These are phyloP conservation scores for Aphanomyces stellatus DNA, from an alignment of 352 stramenopile species.

Conservation along the genomic window DNA sequence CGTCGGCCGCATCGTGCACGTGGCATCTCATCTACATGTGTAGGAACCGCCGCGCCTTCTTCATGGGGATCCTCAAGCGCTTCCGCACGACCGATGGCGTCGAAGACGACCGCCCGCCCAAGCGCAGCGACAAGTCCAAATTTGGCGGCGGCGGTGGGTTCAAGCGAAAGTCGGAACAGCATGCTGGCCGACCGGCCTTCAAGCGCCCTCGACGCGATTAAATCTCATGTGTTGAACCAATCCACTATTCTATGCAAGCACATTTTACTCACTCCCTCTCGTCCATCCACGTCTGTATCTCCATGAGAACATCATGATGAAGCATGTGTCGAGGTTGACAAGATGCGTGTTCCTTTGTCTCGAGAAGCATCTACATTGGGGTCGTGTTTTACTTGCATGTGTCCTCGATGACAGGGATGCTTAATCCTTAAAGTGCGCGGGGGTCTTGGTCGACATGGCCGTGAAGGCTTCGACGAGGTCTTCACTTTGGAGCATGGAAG, in stretches of 20 bases:
- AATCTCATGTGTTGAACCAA: not conserved
- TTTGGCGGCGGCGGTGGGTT: too few relatives aligned
- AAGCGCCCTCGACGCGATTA: too few relatives aligned
- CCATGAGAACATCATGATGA: too few relatives aligned
- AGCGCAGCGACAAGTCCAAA: too few relatives aligned
- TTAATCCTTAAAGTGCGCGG: constrained; percentile 10
- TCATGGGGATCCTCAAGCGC: constrained; percentile 85
- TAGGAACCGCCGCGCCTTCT: constrained; percentile 77
- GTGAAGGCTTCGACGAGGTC: constrained; percentile 71
- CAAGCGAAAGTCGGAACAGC: too few relatives aligned
- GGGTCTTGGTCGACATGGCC: constrained; percentile 21
- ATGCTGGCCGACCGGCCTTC: too few relatives aligned
- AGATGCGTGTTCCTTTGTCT: not conserved
- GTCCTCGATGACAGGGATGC: not conserved
- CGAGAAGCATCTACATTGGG: not conserved
- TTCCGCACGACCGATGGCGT: constrained; percentile 72
- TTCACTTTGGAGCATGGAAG: constrained; percentile 74
- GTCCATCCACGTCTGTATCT: too few relatives aligned
- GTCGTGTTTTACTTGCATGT: not conserved
- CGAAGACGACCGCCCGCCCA: constrained; percentile 30
- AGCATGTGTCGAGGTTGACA: too few relatives aligned
- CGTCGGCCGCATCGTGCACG: too few relatives aligned
- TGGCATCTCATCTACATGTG: not conserved
- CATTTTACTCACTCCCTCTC: not conserved
- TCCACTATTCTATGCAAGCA: not conserved